A percentile compares a stretch with the other conserved stretches of the same genome.
phyloP scores from a whole-genome alignment of 2,329 filamentous ascomycete genomes.

The Eurotiales sp. region DNA sequence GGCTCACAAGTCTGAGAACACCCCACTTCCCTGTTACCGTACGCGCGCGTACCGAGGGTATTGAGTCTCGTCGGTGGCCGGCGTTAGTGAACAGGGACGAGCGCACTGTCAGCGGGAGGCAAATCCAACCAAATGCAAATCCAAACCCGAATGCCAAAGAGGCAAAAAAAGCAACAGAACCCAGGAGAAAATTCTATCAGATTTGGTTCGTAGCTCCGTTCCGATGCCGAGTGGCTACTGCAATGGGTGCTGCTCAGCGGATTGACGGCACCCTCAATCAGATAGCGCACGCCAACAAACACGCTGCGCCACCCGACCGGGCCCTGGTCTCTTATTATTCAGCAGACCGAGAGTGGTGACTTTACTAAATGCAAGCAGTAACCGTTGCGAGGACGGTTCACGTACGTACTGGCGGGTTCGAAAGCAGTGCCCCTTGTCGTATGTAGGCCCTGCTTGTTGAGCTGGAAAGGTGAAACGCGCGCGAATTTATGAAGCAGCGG shows the following conservation, averaged over 20 bases:
- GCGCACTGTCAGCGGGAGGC: background rate
- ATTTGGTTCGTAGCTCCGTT: too few species aligned
- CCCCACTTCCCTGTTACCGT: background rate
- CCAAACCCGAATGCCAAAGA: too few species aligned
- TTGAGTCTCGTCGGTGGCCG: background rate
- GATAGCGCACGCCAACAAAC: background rate
- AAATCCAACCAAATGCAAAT: too few species aligned
- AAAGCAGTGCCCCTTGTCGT: too few species aligned
- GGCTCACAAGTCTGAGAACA: background rate
- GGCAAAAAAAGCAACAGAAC: constrained; percentile 7
- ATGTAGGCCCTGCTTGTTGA: too few species aligned
- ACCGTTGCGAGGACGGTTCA: background rate
- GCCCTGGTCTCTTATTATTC: background rate
- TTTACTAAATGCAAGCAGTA: background rate
- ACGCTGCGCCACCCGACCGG: constrained; percentile 3
- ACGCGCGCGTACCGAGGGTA: background rate
- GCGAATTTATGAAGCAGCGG: constrained; percentile 11
- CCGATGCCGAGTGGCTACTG: too few species aligned
- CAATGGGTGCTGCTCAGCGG: constrained; percentile 1
- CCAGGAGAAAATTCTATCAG: background rate
- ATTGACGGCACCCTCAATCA: constrained; percentile 10
- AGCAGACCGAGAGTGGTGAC: background rate
- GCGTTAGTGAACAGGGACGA: too few species aligned
- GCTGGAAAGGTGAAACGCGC: background rate
- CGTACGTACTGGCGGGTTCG: background rate